Percentiles rank a stretch among this genome's conserved stretches.
Evolutionary conservation across 768 basidiomycete genomes (phyloP).

Genomic region (Tricholoma terreum): DNA sequence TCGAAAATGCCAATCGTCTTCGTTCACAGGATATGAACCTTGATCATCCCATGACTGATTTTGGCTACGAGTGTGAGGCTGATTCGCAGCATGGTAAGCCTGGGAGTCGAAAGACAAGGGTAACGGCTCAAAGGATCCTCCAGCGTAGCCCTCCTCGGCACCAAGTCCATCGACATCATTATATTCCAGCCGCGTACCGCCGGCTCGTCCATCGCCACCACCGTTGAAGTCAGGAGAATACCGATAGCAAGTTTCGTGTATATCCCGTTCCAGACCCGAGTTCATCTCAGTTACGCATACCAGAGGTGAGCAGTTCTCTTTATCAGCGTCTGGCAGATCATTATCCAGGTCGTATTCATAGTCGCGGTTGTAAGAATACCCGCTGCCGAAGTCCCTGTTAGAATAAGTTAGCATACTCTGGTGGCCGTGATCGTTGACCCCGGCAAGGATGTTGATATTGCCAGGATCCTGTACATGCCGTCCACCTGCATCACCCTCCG

Average conservation of each 20-base stretch:
- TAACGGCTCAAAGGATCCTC: conserved; percentile 9
- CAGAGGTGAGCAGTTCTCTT: conserved; percentile 10
- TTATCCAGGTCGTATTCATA: not conserved
- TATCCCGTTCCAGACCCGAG: not conserved
- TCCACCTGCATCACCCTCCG: not conserved
- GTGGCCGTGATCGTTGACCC: not conserved
- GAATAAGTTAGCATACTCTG: not conserved
- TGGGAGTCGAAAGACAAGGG: conserved; percentile 12
- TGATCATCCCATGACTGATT: not conserved
- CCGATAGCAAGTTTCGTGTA: not conserved
- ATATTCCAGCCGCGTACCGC: not conserved
- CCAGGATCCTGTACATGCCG: not conserved
- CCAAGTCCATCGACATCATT: too few relatives aligned
- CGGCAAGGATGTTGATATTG: not conserved
- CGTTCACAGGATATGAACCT: not conserved
- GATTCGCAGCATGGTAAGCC: conserved; percentile 1
- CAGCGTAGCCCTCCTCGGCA: conserved; percentile 1
- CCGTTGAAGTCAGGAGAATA: not conserved
- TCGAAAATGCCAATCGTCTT: not conserved
- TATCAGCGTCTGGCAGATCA: not conserved
- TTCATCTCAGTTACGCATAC: not conserved
- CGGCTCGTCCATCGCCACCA: not conserved
- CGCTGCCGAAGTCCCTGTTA: not conserved
- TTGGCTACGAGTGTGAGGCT: not conserved
- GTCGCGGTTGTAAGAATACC: not conserved